These are phyloP conservation scores for Candida germanica DNA, from an alignment of 805 yeast species.

Conservation along the genomic window DNA sequence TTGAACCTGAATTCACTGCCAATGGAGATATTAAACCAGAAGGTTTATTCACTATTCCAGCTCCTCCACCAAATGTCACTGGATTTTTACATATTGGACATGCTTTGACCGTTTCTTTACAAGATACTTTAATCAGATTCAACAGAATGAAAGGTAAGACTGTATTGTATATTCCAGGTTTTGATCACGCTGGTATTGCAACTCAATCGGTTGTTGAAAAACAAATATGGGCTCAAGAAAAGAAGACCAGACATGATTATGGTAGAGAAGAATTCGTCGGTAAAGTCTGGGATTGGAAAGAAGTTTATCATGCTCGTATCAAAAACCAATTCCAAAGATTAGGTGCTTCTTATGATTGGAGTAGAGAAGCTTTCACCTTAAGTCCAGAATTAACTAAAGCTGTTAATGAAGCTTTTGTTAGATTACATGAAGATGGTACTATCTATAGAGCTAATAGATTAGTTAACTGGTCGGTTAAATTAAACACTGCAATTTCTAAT, in stretches of 20 bases:
- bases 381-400: constrained; percentile 74
- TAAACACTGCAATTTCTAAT: constrained; percentile 94
- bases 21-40: constrained; percentile 77
- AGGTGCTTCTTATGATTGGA: constrained; percentile 98
- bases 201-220: constrained; percentile 98
- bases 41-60: constrained; percentile 87
- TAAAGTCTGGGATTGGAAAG: constrained; percentile 98
- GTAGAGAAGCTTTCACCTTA: constrained; percentile 89
- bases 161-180: constrained; percentile 89
- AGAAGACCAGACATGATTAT: constrained; percentile 88
- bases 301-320: constrained; percentile 83
- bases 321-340: constrained; percentile 77
- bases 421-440: constrained; percentile 89
- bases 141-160: constrained; percentile 98
- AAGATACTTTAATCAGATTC: constrained; percentile 88
- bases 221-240: constrained; percentile 83
- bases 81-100: constrained; percentile 99
- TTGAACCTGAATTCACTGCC: constrained; percentile 77
- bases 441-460: constrained; percentile 91
- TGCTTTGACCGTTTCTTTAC: constrained; percentile 92
- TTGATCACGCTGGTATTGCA: constrained; percentile 99
- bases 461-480: constrained; percentile 93
- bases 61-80: constrained; percentile 99
- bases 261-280: constrained; percentile 88
- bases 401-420: constrained; percentile 87